A percentile compares a stretch with the other conserved stretches of the same genome.
These are phyloP conservation scores for Aspergillus sp. DNA, from an alignment of 2,329 filamentous ascomycete genomes.

Conservation along the genomic window DNA sequence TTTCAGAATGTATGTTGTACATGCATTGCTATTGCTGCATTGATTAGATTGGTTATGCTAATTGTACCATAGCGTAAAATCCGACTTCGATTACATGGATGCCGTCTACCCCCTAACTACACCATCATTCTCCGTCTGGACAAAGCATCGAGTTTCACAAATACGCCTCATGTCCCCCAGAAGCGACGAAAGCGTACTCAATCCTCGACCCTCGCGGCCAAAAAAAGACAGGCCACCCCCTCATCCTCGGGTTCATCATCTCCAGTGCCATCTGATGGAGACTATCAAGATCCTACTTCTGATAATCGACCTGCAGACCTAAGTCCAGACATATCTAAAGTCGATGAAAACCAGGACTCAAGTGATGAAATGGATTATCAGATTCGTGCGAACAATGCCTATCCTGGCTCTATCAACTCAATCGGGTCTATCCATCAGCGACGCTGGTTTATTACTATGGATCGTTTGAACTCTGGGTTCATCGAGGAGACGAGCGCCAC, in stretches of 20 bases:
- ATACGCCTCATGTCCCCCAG: constrained; percentile 10
- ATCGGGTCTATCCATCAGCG: constrained; percentile 65
- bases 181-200: constrained; percentile 16
- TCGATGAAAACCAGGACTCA: constrained; percentile 6
- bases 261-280: constrained; percentile 1
- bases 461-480: constrained; percentile 57
- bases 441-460: constrained; percentile 62
- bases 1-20: constrained; percentile 40
- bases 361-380: constrained; percentile 43
- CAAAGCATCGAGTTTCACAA: constrained; percentile 15
- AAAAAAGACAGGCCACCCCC: constrained; percentile 3
- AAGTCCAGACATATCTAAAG: background rate
- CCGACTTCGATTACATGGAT: constrained; percentile 51
- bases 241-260: constrained; percentile 17
- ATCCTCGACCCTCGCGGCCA: background rate
- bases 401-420: constrained; percentile 60
- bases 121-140: constrained; percentile 51
- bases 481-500: constrained; percentile 6
- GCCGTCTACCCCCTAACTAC: constrained; percentile 50
- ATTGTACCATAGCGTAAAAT: constrained; percentile 46
- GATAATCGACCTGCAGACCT: background rate
- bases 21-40: background rate
- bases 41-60: background rate
- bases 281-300: background rate
- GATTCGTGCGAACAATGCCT: constrained; percentile 60